Conservation (phyloP, 106 monocot genomes). For the Phalaenopsis aphrodite region DNA sequence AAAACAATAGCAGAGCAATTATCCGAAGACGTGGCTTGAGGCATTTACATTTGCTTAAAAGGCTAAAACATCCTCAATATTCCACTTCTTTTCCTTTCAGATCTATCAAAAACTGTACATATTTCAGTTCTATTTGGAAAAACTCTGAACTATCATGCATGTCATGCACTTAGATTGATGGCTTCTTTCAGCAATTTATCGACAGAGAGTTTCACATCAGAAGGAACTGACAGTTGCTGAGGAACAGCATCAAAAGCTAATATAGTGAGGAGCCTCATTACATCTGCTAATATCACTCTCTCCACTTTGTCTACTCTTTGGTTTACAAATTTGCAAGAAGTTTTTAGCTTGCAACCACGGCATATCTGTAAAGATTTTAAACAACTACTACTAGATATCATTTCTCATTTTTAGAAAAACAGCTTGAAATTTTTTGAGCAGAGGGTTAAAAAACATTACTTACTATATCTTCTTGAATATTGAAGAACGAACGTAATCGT, state of each 20-base stretch:
- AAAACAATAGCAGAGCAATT: background rate
- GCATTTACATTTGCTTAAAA: too few species aligned
- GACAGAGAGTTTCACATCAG: conserved; percentile 41
- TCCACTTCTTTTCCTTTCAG: too few species aligned
- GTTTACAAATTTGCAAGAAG: conserved; percentile 56
- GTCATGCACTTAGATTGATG: conserved; percentile 37
- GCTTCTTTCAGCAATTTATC: conserved; percentile 51
- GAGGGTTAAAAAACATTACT: conserved; percentile 5
- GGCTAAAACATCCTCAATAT: too few species aligned
- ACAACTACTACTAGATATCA: background rate
- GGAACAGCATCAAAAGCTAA: conserved; percentile 35
- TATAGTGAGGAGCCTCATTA: conserved; percentile 43
- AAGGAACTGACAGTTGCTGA: conserved; percentile 18
- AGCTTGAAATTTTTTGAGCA: background rate
- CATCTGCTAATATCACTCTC: conserved; percentile 46
- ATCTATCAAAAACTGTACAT: too few species aligned
- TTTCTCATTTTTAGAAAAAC: background rate
- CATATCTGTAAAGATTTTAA: conserved; percentile 42
- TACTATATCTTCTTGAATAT: conserved; percentile 68
- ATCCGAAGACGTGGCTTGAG: background rate
- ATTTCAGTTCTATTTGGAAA: too few species aligned
- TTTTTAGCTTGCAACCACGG: conserved; percentile 45
- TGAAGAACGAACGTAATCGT: conserved; percentile 66
- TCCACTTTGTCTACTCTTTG: conserved; percentile 30
- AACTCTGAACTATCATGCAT: background rate